Conservation (phyloP, 2,329 filamentous ascomycete genomes). For the Phaeosphaeria sp. region DNA sequence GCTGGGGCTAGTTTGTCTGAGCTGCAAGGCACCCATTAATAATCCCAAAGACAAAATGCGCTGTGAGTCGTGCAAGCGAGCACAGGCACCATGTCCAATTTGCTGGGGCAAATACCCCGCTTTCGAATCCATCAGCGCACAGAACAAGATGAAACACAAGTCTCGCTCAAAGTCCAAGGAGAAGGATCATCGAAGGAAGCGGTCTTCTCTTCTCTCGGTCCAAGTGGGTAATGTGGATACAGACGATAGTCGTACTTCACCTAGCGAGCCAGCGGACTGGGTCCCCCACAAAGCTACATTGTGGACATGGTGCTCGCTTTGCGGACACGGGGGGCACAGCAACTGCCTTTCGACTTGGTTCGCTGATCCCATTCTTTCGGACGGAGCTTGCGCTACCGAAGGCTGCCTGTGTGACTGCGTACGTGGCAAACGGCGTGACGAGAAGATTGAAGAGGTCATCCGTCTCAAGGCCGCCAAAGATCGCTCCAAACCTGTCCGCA, state of each 20-base stretch:
- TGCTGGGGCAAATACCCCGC: slow-evolving; percentile 54
- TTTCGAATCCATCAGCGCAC: slow-evolving; percentile 41
- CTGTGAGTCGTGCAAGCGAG: slow-evolving; percentile 58
- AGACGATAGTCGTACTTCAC: slow-evolving; percentile 28
- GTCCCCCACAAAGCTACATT: slow-evolving; percentile 45
- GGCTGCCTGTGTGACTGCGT: slow-evolving; percentile 68
- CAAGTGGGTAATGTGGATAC: slow-evolving; percentile 8
- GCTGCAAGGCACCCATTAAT: slow-evolving; percentile 63
- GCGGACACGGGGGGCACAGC: slow-evolving; percentile 66
- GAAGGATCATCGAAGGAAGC: slow-evolving; percentile 31
- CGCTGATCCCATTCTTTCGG: slow-evolving; percentile 51
- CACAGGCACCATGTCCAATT: slow-evolving; percentile 52
- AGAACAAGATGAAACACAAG: slow-evolving; percentile 37
- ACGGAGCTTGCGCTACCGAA: slow-evolving; percentile 64
- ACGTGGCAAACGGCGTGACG: slow-evolving; percentile 51
- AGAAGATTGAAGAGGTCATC: slow-evolving; percentile 37
- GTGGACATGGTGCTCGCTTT: slow-evolving; percentile 65
- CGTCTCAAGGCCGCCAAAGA: slow-evolving; percentile 44
- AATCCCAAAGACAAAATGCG: slow-evolving; percentile 58
- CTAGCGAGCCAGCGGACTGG: slow-evolving; percentile 26
- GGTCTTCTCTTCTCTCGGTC: slow-evolving; percentile 31
- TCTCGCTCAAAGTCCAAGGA: slow-evolving; percentile 26
- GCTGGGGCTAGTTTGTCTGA: slow-evolving; percentile 62
- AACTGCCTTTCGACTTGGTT: slow-evolving; percentile 66
- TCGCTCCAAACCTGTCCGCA: slow-evolving; percentile 41